Base-by-base conservation (phyloP, 1,284 basidiomycete genomes). In the Naganishia sp. region DNA sequence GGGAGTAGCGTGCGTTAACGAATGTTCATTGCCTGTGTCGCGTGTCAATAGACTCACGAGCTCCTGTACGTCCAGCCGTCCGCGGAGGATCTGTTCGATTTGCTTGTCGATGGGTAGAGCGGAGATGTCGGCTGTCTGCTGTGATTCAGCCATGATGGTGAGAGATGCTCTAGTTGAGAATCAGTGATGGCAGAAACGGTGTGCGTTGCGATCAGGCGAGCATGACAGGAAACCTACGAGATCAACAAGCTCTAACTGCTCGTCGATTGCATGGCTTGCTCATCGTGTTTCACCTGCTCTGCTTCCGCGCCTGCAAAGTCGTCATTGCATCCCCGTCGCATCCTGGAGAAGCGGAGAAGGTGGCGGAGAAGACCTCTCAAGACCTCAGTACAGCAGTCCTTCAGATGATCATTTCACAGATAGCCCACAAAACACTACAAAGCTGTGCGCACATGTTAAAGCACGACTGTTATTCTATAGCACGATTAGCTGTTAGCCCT, bases 21-120 rank as follows among this genome's bases (percentile, higher is more conserved):
- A 28, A 21, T 31, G 21, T 3, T 2, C 45, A 50, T 25, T 15
- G n/a, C 23, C n/a, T 28, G 28, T 5, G 28, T 28, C 28, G 28
- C 28, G 28, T 28, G 5, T 28, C 0, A 3, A 25, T 6, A 3
- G n/a, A 43, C 58, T 51, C 52, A 67, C 65, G 21, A 67, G 65
- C 25, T 67, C 58, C 15, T 63, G 47, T 18, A 67, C 49, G 15
- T 67, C 46, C 31, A 67, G 52, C 17, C 49, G 53, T 42, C 52
- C 42, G 42, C 60, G 57, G 9, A 67, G 60, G 57, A 67, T 52
- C 15, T 56, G 32, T 46, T 56, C 65, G 41, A 67, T 62, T 45
- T 67, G 58, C n/a, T 63, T 21, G 23, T 54, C 51, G 11, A 67
- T 43, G 18, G 60, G 60, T 3, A 62, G 60, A 46, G 49, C 51